Evolutionary conservation across 495 filamentous ascomycete species (phyloP), one percentile per base, ranked within the genome.

Genomic region (Eremomyces bilateralis): DNA sequence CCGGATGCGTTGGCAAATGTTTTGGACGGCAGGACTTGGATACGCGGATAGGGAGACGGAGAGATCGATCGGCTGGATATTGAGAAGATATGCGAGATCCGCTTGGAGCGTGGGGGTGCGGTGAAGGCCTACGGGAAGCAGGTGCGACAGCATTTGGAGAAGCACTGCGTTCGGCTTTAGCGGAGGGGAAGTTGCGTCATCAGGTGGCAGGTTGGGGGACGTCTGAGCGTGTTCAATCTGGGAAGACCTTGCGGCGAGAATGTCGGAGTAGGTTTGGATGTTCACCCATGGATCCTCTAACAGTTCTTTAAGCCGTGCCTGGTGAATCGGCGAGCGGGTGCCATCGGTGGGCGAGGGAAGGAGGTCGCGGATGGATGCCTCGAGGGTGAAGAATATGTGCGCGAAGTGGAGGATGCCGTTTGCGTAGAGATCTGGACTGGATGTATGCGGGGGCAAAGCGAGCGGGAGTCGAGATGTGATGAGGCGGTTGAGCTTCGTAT

Each of bases 401-500:
- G 58, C 45, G 39, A 67, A 54, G 36, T 57, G 52, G 13, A 46
- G 36, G 15, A 68, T 41, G 27, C 61, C 64, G 15, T 37, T 38
- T 4, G 51, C 53, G 36, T 64, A 64, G 29, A 53, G 45, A 1
- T 34, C 35, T 0, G 54, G 52, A 12, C 34, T 42, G 10, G 47
- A 15, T 12, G 50, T 32, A 39, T 59, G 34, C 4, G 61, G 62
- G 12, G 62, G 62, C 4, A 64, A 48, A 8, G 55, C 48, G 20
- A 60, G 52, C 2, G 59, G 60, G 3, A 67, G 53, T 15, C 58
- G 54, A 10, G 47, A 36, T 30, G 53, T 51, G 33, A 66, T 62
- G n/a, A 57, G 48, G 33, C 47, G 48, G 47, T 66, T 65, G 13
- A 67, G 54, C 20, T 41, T 33, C n/a, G 53, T 50, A 41, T 66